Base-by-base conservation (phyloP, 148 eudicot genomes). In the Drosera capensis region DNA sequence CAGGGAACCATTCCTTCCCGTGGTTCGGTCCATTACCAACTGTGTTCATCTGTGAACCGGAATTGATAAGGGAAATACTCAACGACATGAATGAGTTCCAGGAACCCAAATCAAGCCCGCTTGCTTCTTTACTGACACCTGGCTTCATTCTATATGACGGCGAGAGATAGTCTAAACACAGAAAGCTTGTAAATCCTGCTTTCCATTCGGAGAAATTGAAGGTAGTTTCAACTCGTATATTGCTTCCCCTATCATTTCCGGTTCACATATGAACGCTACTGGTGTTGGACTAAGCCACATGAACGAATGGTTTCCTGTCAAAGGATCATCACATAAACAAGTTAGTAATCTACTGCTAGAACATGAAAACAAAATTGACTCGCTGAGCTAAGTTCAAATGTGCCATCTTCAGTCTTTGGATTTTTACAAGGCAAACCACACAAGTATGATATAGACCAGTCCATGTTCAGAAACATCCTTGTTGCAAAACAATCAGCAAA, bases 11-110 rank as follows among this genome's bases (percentile, higher is more conserved):
- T 15, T 61, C 63, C 14, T 67, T 67, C 37, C 25, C 51, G 19
- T 67, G 71, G 71, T 46, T 54, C 22, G 71, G 71, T 2, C 63
- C 67, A 14, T 39, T 51, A 18, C 71, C 71, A 21, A 40, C 56
- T 41, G 40, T 67, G 22, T 60, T 45, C 30, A 61, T 67, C 48
- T 56, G 56, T 59, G 67, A 67, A 1, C 63, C 58, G 23, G 54
- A 41, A 39, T 51, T 61, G 63, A 52, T 47, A 28, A 67, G 52
- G 25, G 71, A 67, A 22, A 21, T 67, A 17, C 21, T 67, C 11
- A 50, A 19, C 18, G 61, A 48, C 29, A 60, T 56, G 23, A 64
- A 67, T 8, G 63, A 67, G 11, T 67, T 67, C 30, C 71, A 56
- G 39, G 61, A 67, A 55, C 71, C 63, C 5, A 48, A 51, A n/a